Evolutionary conservation across 1,284 basidiomycete genomes (phyloP).

Genomic region (Coniferiporia sulphurascens): DNA sequence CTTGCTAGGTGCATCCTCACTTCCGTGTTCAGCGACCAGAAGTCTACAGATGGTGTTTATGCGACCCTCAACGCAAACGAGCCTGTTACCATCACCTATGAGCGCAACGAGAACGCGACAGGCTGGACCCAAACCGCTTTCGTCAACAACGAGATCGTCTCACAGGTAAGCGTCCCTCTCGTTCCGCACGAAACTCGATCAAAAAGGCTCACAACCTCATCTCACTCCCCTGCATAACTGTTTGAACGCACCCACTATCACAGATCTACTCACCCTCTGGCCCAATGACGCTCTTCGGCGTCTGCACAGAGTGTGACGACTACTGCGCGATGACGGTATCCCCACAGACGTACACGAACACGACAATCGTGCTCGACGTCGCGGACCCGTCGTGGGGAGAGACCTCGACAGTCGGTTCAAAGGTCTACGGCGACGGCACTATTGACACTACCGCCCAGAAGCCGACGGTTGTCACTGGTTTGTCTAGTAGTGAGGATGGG

Average conservation of each 20-base stretch:
- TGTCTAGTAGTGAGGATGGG: slow-evolving; percentile 12
- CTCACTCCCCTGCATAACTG: neutral
- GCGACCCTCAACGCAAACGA: slow-evolving; percentile 9
- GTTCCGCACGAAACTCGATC: neutral
- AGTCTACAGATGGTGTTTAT: slow-evolving; percentile 1
- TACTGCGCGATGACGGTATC: slow-evolving; percentile 11
- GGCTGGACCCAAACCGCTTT: slow-evolving; percentile 13
- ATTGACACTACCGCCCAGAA: neutral
- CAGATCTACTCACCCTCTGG: slow-evolving; percentile 14
- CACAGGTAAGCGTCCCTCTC: slow-evolving; percentile 3
- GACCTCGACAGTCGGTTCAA: slow-evolving; percentile 6
- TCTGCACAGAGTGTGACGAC: slow-evolving; percentile 18
- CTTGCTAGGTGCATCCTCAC: slow-evolving; percentile 14
- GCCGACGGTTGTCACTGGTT: slow-evolving; percentile 8
- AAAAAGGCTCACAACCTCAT: neutral
- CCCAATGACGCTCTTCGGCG: slow-evolving; percentile 18
- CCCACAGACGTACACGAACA: slow-evolving; percentile 18
- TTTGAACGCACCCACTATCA: neutral
- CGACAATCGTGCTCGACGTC: slow-evolving; percentile 13
- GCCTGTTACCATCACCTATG: slow-evolving; percentile 13
- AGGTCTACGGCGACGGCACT: slow-evolving; percentile 11
- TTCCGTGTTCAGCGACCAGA: slow-evolving; percentile 6
- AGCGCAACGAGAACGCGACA: slow-evolving; percentile 9
- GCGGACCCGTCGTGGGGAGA: slow-evolving; percentile 10
- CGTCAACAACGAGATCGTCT: slow-evolving; percentile 8